These are phyloP conservation scores for Blastobotrys raffinosifermentans DNA, from an alignment of 1,139 yeast species.

Conservation along the genomic window DNA sequence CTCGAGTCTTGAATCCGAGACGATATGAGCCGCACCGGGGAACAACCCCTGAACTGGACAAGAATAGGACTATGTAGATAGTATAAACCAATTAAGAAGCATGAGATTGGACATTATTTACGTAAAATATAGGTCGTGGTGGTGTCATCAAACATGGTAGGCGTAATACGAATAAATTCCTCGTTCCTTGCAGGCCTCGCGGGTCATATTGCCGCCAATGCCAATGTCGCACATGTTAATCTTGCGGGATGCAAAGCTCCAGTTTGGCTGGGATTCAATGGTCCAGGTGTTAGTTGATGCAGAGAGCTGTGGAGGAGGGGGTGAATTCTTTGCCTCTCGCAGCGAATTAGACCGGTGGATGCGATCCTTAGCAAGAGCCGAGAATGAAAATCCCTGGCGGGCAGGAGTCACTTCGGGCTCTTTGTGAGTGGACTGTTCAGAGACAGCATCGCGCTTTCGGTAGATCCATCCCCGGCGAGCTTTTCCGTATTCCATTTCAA, in stretches of 20 bases:
- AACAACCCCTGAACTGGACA: no score
- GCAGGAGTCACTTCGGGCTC: slow-evolving; percentile 11
- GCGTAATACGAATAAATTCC: slow-evolving; percentile 36
- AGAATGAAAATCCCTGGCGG: slow-evolving; percentile 21
- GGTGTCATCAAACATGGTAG: slow-evolving; percentile 17
- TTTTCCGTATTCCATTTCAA: slow-evolving; percentile 50
- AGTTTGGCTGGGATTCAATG: slow-evolving; percentile 16
- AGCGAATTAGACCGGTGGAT: slow-evolving; percentile 5
- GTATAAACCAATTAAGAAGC: no score
- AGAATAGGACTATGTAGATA: no score
- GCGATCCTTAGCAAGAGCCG: slow-evolving; percentile 25
- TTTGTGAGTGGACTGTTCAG: slow-evolving; percentile 3
- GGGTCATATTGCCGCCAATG: slow-evolving; percentile 29
- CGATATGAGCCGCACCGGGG: no score
- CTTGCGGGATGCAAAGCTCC: slow-evolving; percentile 31
- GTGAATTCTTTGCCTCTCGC: background rate
- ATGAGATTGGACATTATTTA: no score
- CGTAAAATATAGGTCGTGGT: no score
- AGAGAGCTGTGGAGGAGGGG: no score
- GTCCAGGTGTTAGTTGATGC: no score
- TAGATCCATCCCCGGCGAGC: slow-evolving; percentile 76
- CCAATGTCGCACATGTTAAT: slow-evolving; percentile 32
- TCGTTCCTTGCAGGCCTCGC: slow-evolving; percentile 28
- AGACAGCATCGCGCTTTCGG: slow-evolving; percentile 13
- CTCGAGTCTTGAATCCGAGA: no score